Evolutionary conservation across 2,329 filamentous ascomycete genomes (phyloP).

Genomic region (Nemania sp.): DNA sequence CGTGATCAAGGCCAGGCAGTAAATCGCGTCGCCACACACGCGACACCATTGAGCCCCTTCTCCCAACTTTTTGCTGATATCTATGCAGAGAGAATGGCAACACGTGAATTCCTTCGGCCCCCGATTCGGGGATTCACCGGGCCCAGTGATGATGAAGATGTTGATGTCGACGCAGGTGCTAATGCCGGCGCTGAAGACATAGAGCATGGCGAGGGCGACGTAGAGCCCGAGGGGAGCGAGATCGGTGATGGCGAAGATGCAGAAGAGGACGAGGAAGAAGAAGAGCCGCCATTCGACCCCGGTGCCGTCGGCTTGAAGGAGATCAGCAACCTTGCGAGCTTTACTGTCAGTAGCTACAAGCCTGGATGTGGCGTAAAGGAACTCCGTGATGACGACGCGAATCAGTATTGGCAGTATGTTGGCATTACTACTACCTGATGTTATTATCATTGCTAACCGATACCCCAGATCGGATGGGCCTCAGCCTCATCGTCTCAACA

Average conservation of each 20-base stretch:
- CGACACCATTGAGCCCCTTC: conserved; percentile 19
- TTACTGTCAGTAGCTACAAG: conserved; percentile 85
- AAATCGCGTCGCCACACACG: conserved; percentile 11
- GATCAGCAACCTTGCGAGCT: conserved; percentile 85
- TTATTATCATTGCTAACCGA: conserved; percentile 9
- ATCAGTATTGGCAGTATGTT: conserved; percentile 81
- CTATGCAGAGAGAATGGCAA: conserved; percentile 14
- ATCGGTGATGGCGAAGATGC: conserved; percentile 47
- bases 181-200: conserved; percentile 44
- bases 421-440: background rate
- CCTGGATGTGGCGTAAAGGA: conserved; percentile 83
- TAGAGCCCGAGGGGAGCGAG: conserved; percentile 49
- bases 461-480: conserved; percentile 78
- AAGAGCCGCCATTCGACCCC: conserved; percentile 61
- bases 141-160: conserved; percentile 42
- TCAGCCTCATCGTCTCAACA: conserved; percentile 83
- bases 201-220: conserved; percentile 49
- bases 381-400: conserved; percentile 78
- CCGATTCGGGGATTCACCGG: conserved; percentile 21
- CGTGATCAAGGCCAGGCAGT: conserved; percentile 11
- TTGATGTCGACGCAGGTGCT: conserved; percentile 49
- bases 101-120: conserved; percentile 8
- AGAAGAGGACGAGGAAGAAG: conserved; percentile 56
- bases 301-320: conserved; percentile 75
- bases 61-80: conserved; percentile 34